These are phyloP conservation scores for Euptelea pleiosperma DNA, from an alignment of 164 flowering plant genomes.

Conservation along the genomic window DNA sequence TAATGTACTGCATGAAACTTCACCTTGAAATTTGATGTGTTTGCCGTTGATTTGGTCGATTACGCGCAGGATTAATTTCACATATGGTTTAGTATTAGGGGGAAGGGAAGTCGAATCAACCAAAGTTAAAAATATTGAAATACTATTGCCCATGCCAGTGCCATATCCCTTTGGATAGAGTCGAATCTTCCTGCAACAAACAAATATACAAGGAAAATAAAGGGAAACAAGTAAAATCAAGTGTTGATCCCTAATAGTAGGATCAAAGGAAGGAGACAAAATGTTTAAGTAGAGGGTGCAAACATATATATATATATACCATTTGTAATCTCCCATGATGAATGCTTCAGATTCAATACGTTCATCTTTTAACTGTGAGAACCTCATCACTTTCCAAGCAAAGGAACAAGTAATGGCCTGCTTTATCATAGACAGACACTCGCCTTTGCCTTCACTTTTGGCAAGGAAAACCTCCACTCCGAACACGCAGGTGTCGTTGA, in stretches of 20 bases:
- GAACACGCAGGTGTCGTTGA: too few species aligned
- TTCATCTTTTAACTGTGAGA: background rate
- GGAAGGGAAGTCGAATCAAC: background rate
- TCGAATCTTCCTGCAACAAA: background rate
- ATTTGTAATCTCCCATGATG: too few species aligned
- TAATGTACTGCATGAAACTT: too few species aligned
- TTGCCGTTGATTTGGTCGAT: background rate
- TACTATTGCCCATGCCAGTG: background rate
- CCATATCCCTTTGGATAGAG: background rate
- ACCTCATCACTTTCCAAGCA: background rate
- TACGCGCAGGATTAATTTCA: background rate
- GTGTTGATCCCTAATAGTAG: too few species aligned
- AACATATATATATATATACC: background rate
- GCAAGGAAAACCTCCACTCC: background rate
- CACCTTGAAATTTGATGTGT: background rate
- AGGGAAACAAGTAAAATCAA: background rate
- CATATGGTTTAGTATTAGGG: background rate
- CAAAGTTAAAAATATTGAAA: background rate
- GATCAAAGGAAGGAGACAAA: too few species aligned
- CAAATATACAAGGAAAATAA: too few species aligned
- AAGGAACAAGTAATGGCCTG: background rate
- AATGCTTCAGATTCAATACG: background rate
- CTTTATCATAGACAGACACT: background rate
- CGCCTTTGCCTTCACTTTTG: background rate
- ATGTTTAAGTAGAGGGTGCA: background rate